Evolutionary conservation across 2,329 filamentous ascomycete genomes (phyloP), one percentile per base, ranked within the genome.

Genomic region (Colletotrichum sp.): DNA sequence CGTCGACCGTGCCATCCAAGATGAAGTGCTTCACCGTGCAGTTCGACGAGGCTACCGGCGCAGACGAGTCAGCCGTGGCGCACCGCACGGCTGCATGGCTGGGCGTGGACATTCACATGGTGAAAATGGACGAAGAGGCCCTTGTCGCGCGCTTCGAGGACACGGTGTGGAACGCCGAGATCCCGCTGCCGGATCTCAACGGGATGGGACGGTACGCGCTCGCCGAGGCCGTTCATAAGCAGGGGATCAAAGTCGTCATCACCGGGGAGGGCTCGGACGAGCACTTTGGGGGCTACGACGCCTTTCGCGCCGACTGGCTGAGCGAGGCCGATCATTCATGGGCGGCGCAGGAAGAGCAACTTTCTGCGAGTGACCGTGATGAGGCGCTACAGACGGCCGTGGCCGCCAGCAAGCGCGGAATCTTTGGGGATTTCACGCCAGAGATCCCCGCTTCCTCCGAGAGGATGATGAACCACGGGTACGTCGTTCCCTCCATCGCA

Each of bases 261-360:
- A 90, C 88, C 1, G 85, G 86, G 18, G 88, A 90, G 78, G 88
- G 88, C 6, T 81, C 88, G 13, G 89, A 91, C 75, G 89, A 91
- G 81, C 84, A 87, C 68, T 91, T 91, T 78, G 86, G 83, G 4
- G 90, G 90, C 36, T 91, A 91, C 77, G 80, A 83, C 1, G 80
- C 84, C 58, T 88, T 88, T 66, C 78, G 85, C 0, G 80, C 84
- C 3, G 89, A 91, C 68, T 86, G 85, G 67, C 82, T 91, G 5
- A 83, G 85, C 9, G 89, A 91, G 77, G 79, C 85, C n/a, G 55
- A 58, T 15, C 55, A 25, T 22, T 58, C 55, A 22, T 25, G 22
- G 55, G n/a, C 55, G 34, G 34, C 34, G 0, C 34, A 39, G 34
- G 34, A 39, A 3, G 34, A 39, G 34, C 48, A 25, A 1, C 48